Evolutionary conservation across 306 rosid genomes (phyloP).

Genomic region (Inga leiocalycina): DNA sequence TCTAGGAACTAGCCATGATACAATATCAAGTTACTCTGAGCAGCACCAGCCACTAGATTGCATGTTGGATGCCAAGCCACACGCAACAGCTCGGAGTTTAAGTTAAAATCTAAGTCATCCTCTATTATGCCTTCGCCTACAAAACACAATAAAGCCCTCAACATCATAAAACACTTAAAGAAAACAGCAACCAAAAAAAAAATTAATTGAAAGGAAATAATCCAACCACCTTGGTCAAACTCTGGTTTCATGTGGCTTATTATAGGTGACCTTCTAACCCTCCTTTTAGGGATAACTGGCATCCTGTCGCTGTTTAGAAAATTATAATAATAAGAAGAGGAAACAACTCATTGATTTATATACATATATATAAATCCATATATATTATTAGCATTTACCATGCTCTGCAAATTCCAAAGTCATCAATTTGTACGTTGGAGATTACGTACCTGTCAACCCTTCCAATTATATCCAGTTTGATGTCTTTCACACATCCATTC

Average conservation of each 20-base stretch:
- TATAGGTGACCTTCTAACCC: constrained; percentile 57
- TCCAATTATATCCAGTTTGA: constrained; percentile 49
- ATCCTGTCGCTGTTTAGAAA: constrained; percentile 30
- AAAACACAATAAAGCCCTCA: neutral
- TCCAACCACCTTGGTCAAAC: constrained; percentile 53
- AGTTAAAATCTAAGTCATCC: constrained; percentile 37
- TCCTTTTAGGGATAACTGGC: constrained; percentile 41
- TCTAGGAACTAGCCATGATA: constrained; percentile 44
- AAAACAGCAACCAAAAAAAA: no score
- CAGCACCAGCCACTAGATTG: constrained; percentile 63
- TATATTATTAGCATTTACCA: neutral
- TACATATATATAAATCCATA: neutral
- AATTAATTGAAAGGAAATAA: neutral
- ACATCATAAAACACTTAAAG: neutral
- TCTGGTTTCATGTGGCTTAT: constrained; percentile 56
- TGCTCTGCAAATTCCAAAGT: neutral
- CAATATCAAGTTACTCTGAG: constrained; percentile 60
- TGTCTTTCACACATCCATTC: constrained; percentile 50
- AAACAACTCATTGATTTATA: neutral
- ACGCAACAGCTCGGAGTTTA: constrained; percentile 51
- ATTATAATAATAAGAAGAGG: neutral
- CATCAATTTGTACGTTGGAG: no score
- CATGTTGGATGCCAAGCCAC: constrained; percentile 71
- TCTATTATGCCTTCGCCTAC: constrained; percentile 45
- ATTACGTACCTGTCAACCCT: neutral